Evolutionary conservation across 768 basidiomycete species (phyloP), one percentile per base, ranked within the genome.

Genomic region (Coprinellus micaceus): DNA sequence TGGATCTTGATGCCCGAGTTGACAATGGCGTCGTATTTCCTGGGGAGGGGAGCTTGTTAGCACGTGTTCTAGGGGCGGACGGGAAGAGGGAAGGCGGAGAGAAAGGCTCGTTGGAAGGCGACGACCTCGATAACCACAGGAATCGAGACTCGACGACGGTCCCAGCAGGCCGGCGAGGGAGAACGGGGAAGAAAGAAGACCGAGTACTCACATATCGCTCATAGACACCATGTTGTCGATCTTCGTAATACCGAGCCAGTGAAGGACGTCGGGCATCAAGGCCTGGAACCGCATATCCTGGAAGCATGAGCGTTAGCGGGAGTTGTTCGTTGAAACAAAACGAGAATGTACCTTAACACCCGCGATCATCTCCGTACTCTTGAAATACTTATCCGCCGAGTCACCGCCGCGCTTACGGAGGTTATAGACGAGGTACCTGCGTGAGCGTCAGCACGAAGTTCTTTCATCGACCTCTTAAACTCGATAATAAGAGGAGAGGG

Each of bases 21-120:
- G 54, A 95, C 89, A 47, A 98, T 95, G 9, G 95, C 94, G 60
- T 97, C 84, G 74, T 97, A 94, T 83, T 98, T 96, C 85, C 88
- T 85, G 66, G 60, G 17, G 55, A 21, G 29, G 26, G 21, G 13
- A 33, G 33, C n/a, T n/a, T 9, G 29, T 45, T 21, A 56, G 25
- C 36, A 21, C 5, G 5, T 17, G 36, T 37, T 17, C 33, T 40
- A 13, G 21, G 40, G 13, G 13, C n/a, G 41, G 26, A 15, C 4
- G 22, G 49, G 29, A 12, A 25, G 30, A 26, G 49, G 29, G 15
- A 26, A 25, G 10, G 10, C 9, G 43, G 21, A 24, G 43, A 10
- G 10, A 9, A n/a, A n/a, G n/a, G n/a, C n/a, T n/a, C n/a, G n/a
- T n/a, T n/a, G n/a, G n/a, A n/a, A n/a, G n/a, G n/a, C n/a, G n/a